Evolutionary conservation across 2,329 filamentous ascomycete species (phyloP).

Genomic region (Nemania bipapillata): DNA sequence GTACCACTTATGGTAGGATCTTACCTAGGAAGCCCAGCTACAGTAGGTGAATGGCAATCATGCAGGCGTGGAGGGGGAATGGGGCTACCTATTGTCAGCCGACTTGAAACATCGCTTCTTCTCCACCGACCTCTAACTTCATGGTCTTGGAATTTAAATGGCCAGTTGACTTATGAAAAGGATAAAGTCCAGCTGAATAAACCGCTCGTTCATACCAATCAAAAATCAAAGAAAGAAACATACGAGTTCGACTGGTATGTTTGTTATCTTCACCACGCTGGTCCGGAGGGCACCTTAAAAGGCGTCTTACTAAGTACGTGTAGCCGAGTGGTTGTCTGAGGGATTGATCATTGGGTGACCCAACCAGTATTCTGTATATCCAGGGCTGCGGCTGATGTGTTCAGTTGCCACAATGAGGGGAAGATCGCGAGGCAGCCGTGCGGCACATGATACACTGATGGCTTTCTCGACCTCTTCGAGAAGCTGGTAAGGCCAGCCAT

Average conservation of each 20-base stretch:
- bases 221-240: no score
- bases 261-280: conserved; percentile 1
- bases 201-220: conserved; percentile 30
- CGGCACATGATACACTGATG: conserved; percentile 25
- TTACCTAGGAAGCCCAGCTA: conserved; percentile 9
- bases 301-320: no score
- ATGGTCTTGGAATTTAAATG: conserved; percentile 17
- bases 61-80: conserved; percentile 25
- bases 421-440: conserved; percentile 10
- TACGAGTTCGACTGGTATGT: background rate
- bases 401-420: conserved; percentile 1
- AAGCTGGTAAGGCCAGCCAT: conserved; percentile 12
- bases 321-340: background rate
- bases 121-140: conserved; percentile 20
- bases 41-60: conserved; percentile 9
- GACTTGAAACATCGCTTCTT: conserved; percentile 35
- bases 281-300: background rate
- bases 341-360: background rate
- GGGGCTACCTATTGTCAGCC: conserved; percentile 33
- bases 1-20: conserved; percentile 1
- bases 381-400: background rate
- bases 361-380: no score
- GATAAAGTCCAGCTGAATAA: conserved; percentile 15
- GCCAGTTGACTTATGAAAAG: background rate
- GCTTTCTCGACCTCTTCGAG: conserved; percentile 30